Base-by-base conservation (phyloP, 1,284 basidiomycete genomes). In the Cryptococcus sp. region DNA sequence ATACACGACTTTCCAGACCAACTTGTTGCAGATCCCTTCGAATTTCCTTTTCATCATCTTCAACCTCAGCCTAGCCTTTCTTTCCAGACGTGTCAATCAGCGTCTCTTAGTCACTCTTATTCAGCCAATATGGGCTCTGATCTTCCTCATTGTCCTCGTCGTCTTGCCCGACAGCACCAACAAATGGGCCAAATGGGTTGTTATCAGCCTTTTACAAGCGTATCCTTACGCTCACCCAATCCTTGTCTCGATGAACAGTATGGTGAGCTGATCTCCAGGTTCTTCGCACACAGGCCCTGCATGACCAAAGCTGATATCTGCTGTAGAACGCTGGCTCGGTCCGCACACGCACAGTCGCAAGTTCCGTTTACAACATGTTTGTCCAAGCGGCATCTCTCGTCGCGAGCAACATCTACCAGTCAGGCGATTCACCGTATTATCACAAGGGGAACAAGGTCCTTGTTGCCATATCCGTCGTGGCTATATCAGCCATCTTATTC, bases 1-100 rank as follows among this genome's bases (percentile, higher is more conserved):
- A 57, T 88, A 87, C 75, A 77, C 76, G 59, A 88, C 86, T 0
- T 83, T 86, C 52, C 69, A 83, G 55, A 81, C 84, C 16, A 88
- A 86, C 68, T 74, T 88, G 41, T 79, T 88, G 53, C 83, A 80
- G 8, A 85, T 88, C 50, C 65, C 67, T 2, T 57, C 59, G 23
- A 52, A 55, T 20, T 58, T 64, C 16, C 49, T 78, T 17, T 74
- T 69, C 25, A 72, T 78, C 55, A 45, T 76, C 57, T 68, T 67
- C 54, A 71, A 72, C 55, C 46, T 78, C 49, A 44, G 45, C 11
- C 47, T 77, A n/a, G 65, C 70, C 0, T 65, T 59, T 38, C 46
- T 61, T 2, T 66, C 70, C 26, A 69, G 70, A 39, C 47, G 61
- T 19, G 39, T 69, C 56, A 65, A 72, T 6, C 63, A 70, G 20